Conservation (phyloP, 352 stramenopile species). For the Phytophthora brassicae region DNA sequence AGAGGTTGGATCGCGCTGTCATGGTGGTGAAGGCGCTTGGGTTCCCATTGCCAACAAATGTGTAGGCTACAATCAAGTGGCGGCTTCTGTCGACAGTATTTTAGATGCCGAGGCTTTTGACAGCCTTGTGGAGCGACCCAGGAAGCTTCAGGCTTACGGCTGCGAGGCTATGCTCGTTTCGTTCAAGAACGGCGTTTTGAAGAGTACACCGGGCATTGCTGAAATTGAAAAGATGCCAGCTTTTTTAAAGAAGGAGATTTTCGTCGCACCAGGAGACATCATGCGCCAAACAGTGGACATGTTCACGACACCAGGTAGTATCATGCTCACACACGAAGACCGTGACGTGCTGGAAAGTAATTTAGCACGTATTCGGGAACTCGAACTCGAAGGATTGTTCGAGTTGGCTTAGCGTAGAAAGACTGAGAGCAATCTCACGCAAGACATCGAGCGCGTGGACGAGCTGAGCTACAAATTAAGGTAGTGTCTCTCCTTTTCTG, state of each 20-base stretch:
- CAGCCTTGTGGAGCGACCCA: slow-evolving; percentile 66
- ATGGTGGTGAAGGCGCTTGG: slow-evolving; percentile 95
- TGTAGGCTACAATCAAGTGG: slow-evolving; percentile 94
- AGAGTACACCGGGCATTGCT: slow-evolving; percentile 86
- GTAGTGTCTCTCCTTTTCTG: slow-evolving; percentile 15
- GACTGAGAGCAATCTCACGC: slow-evolving; percentile 16
- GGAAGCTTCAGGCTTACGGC: slow-evolving; percentile 78
- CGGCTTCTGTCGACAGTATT: slow-evolving; percentile 87
- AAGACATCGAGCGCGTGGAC: neutral
- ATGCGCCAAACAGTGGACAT: slow-evolving; percentile 94
- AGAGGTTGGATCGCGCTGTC: slow-evolving; percentile 95
- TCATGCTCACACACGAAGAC: slow-evolving; percentile 93
- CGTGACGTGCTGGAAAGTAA: slow-evolving; percentile 82
- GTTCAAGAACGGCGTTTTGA: slow-evolving; percentile 91
- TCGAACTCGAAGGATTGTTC: slow-evolving; percentile 76
- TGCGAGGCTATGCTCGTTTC: slow-evolving; percentile 94
- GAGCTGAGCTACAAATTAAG: neutral
- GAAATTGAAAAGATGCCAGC: slow-evolving; percentile 91
- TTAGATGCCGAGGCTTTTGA: slow-evolving; percentile 58
- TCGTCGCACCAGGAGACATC: slow-evolving; percentile 76
- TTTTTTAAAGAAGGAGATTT: slow-evolving; percentile 92
- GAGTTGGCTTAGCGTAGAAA: slow-evolving; percentile 55
- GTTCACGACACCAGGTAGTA: slow-evolving; percentile 93
- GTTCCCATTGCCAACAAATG: slow-evolving; percentile 89
- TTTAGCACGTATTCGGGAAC: slow-evolving; percentile 89